Evolutionary conservation across 805 yeast genomes (phyloP), one percentile per base, ranked within the genome.

Genomic region (Pichia exigua): DNA sequence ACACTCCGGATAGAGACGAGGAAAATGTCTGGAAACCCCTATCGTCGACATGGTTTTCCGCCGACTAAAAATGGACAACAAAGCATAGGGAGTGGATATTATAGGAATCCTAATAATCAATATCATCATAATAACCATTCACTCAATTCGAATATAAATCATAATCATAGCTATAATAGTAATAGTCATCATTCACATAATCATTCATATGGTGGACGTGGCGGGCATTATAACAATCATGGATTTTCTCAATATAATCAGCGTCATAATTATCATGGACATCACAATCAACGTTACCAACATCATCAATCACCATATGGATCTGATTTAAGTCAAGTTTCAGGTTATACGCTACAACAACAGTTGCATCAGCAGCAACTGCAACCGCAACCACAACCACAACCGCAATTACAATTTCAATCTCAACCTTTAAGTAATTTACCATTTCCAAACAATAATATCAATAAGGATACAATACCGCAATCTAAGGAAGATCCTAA

Each of bases 11-110:
- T 22, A 22, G n/a, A 42, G 18, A 17, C 24, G 8, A 9, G 8
- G 4, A 12, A 17, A 2, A 50, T 50, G 53, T 50, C 53, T 7
- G 48, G 46, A 15, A 46, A 50, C 30, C 50, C 43, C 12, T 50
- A 50, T 27, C 46, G 53, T 27, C 39, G 53, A 21, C 44, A 43
- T 7, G 50, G 53, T 6, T 40, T 12, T 2, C 20, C 53, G 4
- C 41, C 46, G 1, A 15, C 42, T 4, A 43, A 46, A 24, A 38
- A 27, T 27, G 28, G 38, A 18, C 51, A 48, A 28, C 45, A 44
- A 22, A 35, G 46, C 13, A 28, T 35, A 2, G 50, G 44, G 11
- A 47, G 51, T 35, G 47, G 49, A 3, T 54, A 54, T 21, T 51
- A 54, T 40, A 49, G 50, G 20, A 47, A 43, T 22, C 21, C 30